Conservation (phyloP, 805 yeast genomes). For the Cyberlindnera euphorbiiphila region DNA sequence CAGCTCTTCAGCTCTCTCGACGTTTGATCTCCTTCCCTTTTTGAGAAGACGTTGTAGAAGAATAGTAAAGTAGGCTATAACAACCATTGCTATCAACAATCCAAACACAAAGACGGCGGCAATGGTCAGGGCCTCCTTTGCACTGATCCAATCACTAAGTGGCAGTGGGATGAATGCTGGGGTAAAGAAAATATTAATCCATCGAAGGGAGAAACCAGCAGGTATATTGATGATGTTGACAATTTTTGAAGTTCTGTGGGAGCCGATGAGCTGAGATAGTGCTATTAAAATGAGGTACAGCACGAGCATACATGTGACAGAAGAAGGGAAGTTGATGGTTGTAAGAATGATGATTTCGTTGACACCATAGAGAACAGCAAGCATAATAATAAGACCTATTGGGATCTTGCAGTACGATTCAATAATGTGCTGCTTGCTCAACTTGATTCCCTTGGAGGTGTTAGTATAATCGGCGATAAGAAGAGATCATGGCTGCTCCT, state of each 20-base stretch:
- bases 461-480: too few relatives aligned
- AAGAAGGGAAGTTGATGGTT: conserved; percentile 56
- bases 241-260: conserved; percentile 26
- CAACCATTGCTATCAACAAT: conserved; percentile 47
- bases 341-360: conserved; percentile 26
- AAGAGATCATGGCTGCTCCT: too few relatives aligned
- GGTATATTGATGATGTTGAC: conserved; percentile 48
- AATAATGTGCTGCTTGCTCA: conserved; percentile 19
- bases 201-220: conserved; percentile 61
- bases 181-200: conserved; percentile 78
- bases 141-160: conserved; percentile 58
- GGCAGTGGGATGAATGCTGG: conserved; percentile 76
- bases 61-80: conserved; percentile 46
- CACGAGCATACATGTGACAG: conserved; percentile 67
- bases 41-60: conserved; percentile 33
- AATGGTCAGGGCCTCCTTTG: conserved; percentile 65
- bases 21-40: conserved; percentile 20
- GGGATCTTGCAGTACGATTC: conserved; percentile 25
- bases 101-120: conserved; percentile 73
- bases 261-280: conserved; percentile 36
- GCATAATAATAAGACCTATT: conserved; percentile 21
- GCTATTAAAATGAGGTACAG: conserved; percentile 44
- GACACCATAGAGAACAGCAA: conserved; percentile 24
- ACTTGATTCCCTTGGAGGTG: background rate
- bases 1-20: conserved; percentile 31